A percentile compares a stretch with the other conserved stretches of the same genome.
phyloP scores from a whole-genome alignment of 2,329 filamentous ascomycete species.

The Fusarium solani-melongenae region DNA sequence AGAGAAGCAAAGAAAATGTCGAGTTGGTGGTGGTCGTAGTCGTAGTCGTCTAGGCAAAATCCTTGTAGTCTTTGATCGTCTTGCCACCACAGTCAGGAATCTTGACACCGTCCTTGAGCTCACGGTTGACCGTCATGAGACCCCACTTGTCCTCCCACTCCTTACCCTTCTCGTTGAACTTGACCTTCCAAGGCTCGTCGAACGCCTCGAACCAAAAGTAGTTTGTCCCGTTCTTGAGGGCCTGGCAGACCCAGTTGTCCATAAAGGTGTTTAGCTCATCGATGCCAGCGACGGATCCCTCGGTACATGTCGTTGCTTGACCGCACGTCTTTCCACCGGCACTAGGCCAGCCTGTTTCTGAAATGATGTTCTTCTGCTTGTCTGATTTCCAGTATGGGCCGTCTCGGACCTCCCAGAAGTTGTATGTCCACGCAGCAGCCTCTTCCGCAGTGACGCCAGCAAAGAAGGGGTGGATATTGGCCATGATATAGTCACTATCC shows the following conservation, averaged over 20 bases:
- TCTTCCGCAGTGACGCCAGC: conserved; percentile 75
- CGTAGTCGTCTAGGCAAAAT: conserved; percentile 19
- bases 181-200: conserved; percentile 94
- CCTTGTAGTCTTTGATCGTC: conserved; percentile 57
- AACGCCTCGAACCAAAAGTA: conserved; percentile 99
- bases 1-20: background rate
- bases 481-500: conserved; percentile 89
- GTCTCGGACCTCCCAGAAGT: conserved; percentile 82
- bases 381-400: conserved; percentile 72
- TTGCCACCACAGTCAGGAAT: conserved; percentile 90
- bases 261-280: conserved; percentile 88
- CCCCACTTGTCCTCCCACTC: conserved; percentile 98
- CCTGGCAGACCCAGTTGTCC: conserved; percentile 84
- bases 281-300: conserved; percentile 81
- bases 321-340: conserved; percentile 85
- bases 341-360: conserved; percentile 92
- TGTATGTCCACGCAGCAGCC: conserved; percentile 83
- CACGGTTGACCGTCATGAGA: conserved; percentile 84
- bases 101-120: conserved; percentile 83
- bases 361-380: conserved; percentile 78
- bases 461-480: conserved; percentile 97
- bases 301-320: conserved; percentile 62
- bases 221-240: conserved; percentile 83
- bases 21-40: background rate
- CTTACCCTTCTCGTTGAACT: conserved; percentile 74